Conservation (phyloP, 495 filamentous ascomycete species). For the Podospora anserina region DNA sequence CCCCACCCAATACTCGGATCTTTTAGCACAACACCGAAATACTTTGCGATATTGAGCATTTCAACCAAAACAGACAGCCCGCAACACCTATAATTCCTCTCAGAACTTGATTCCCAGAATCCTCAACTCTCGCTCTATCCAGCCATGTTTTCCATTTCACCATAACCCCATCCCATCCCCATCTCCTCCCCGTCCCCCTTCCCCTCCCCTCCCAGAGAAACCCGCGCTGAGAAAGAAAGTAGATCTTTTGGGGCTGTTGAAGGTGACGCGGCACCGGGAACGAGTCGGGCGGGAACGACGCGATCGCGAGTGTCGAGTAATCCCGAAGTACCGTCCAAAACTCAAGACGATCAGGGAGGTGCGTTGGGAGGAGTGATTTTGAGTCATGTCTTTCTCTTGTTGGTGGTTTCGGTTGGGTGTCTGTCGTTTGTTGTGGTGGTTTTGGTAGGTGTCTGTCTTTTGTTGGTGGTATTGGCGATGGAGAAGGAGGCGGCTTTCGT, state of each 20-base stretch:
- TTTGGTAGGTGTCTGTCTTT: background rate
- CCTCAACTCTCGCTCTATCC: background rate
- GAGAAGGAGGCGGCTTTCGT: background rate
- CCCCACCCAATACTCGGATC: background rate
- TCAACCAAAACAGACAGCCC: background rate
- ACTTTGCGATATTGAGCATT: background rate
- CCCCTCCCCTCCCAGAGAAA: background rate
- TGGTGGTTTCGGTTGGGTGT: background rate
- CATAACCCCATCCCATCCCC: background rate
- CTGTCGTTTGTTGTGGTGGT: too few species aligned
- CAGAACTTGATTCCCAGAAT: background rate
- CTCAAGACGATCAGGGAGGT: background rate
- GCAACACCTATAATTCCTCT: background rate
- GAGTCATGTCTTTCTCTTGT: background rate
- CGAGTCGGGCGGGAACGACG: too few species aligned
- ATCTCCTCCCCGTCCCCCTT: background rate
- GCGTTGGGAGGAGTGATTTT: background rate
- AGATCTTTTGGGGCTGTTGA: too few species aligned
- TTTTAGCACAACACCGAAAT: background rate
- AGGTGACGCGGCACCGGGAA: too few species aligned
- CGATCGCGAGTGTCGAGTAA: background rate
- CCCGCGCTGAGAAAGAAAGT: background rate
- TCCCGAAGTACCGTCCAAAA: background rate
- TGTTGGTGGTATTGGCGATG: background rate
- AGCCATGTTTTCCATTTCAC: background rate